Percentiles rank a stretch among this genome's conserved stretches.
Conservation (phyloP, 2,329 filamentous ascomycete species). For the Venturia asperata region DNA sequence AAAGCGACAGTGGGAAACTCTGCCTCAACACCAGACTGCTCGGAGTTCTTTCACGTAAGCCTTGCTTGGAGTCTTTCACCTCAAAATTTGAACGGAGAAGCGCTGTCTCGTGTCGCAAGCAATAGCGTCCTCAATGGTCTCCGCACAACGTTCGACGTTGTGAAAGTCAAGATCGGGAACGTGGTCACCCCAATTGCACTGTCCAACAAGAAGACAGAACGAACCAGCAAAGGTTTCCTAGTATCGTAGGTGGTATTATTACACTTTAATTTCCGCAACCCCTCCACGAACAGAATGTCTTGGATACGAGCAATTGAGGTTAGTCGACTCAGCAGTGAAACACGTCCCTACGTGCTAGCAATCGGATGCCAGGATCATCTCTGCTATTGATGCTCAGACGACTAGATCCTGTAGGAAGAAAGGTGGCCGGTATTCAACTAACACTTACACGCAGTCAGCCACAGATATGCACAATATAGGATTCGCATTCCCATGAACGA, state of each 20-base stretch:
- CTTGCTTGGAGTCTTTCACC: conserved; percentile 63
- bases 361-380: background rate
- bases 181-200: conserved; percentile 6
- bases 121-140: conserved; percentile 24
- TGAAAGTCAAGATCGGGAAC: conserved; percentile 46
- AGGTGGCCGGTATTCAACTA: background rate
- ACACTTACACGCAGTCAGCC: background rate
- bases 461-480: background rate
- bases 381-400: background rate
- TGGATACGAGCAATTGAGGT: background rate
- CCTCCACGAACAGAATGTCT: background rate
- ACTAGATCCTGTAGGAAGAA: background rate
- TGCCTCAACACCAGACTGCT: conserved; percentile 33
- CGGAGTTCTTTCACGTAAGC: conserved; percentile 73
- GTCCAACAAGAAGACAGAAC: background rate
- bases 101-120: conserved; percentile 18
- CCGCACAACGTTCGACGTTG: conserved; percentile 31
- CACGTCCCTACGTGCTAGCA: background rate
- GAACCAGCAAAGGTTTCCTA: background rate
- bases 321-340: background rate
- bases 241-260: too few relatives aligned
- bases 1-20: conserved; percentile 23
- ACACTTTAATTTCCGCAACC: too few relatives aligned
- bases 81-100: conserved; percentile 9
- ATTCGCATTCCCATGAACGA: background rate